Conservation (phyloP, 148 eudicot species). For the Rhododendron ferrugineum region DNA sequence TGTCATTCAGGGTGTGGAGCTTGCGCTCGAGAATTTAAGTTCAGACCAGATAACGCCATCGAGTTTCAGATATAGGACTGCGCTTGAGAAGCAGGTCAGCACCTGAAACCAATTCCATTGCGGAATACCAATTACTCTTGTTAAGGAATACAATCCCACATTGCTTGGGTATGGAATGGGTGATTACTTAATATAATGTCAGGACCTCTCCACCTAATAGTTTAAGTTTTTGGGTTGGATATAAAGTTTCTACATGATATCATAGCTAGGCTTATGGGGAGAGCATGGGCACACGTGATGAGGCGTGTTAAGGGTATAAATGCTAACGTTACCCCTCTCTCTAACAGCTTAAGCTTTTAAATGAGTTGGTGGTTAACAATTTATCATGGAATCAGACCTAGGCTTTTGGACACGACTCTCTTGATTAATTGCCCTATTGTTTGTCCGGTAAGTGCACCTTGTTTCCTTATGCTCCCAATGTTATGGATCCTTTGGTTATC, state of each 20-base stretch:
- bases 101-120: constrained; percentile 4
- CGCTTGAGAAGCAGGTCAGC: constrained; percentile 90
- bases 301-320: background rate
- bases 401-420: background rate
- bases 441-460: background rate
- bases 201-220: background rate
- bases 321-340: background rate
- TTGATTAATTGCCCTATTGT: background rate
- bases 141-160: background rate
- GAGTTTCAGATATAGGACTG: constrained; percentile 72
- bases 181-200: background rate
- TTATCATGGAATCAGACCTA: background rate
- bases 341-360: background rate
- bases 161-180: background rate
- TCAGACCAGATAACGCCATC: constrained; percentile 58
- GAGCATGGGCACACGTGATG: background rate
- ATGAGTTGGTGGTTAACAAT: background rate
- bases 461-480: background rate
- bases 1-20: constrained; percentile 68
- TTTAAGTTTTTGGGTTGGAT: background rate
- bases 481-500: background rate
- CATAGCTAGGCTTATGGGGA: background rate
- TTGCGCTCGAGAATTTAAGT: constrained; percentile 56
- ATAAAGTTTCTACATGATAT: background rate
- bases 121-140: background rate